Evolutionary conservation across 176 grass and related monocot genomes (phyloP), one percentile per base, ranked within the genome.

Genomic region (Secale cereale): DNA sequence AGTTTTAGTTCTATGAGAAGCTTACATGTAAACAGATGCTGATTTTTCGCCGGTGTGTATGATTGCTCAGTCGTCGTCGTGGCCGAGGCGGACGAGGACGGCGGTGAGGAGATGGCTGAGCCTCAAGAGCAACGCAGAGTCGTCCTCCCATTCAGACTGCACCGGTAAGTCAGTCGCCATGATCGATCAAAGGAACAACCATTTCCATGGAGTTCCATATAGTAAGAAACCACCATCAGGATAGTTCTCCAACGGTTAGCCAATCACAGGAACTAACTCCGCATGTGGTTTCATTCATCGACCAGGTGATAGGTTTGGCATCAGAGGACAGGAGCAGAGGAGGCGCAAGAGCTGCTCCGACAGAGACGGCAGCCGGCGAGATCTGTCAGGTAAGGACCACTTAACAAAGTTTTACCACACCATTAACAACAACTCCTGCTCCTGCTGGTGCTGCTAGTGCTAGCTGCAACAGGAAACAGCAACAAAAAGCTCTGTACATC

Each of bases 281-380:
- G 19, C 48, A 40, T 65, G 61, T 32, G 50, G 56, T 35, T 74
- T 11, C 15, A 23, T 27, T 74, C 3, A 76, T 19, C 16, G 16
- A 52, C 0, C 75, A 92, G 91, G 56, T 15, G 83, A 85, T 26
- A 87, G 68, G 6, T 87, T 85, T 62, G 45, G 76, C 25, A 83
- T 83, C 37, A 57, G 52, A 10, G 81, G 61, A 0, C 32, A 19
- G 17, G 23, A 20, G 15, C 41, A 79, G 63, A 35, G 52, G 85
- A 94, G 91, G 91, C 84, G 91, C 63, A 95, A 87, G 87, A 95
- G 96, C 78, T 98, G 91, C 74, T 98, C 96, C 8, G 91, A 98
- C 83, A 92, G 88, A 75, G 91, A 95, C 10, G 86, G 85, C 74
- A 88, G 84, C 84, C 78, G 91, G 61, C 89, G 79, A 60, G 83